A percentile compares a stretch with the other conserved stretches of the same genome.
phyloP scores from a whole-genome alignment of 2,329 filamentous ascomycete species.

The Periglandula ipomoeae region DNA sequence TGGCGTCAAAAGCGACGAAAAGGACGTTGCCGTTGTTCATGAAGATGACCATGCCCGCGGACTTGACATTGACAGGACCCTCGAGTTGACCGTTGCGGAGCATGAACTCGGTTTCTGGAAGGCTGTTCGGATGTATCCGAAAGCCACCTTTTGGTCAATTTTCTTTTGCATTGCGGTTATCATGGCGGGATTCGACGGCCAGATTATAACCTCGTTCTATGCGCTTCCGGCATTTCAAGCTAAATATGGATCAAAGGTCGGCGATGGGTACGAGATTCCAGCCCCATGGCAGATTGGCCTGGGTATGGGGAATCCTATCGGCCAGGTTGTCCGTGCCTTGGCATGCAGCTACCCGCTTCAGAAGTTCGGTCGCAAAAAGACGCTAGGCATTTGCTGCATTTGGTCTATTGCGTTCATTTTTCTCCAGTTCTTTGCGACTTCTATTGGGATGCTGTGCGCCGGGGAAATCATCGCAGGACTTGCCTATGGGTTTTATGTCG shows the following conservation, averaged over 20 bases:
- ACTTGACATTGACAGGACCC: slow-evolving; percentile 14
- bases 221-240: slow-evolving; percentile 23
- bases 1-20: no score
- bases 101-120: slow-evolving; percentile 22
- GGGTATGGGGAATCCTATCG: slow-evolving; percentile 33
- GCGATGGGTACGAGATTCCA: slow-evolving; percentile 30
- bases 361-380: slow-evolving; percentile 33
- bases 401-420: slow-evolving; percentile 46
- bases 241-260: slow-evolving; percentile 21
- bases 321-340: slow-evolving; percentile 36
- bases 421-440: slow-evolving; percentile 53
- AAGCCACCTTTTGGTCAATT: slow-evolving; percentile 21
- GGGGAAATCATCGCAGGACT: slow-evolving; percentile 53
- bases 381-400: slow-evolving; percentile 33
- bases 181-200: slow-evolving; percentile 25
- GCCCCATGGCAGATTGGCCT: slow-evolving; percentile 41
- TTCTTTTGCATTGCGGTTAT: slow-evolving; percentile 20
- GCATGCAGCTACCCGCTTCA: slow-evolving; percentile 22
- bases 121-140: slow-evolving; percentile 27
- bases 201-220: slow-evolving; percentile 30
- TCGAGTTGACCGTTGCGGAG: slow-evolving; percentile 14
- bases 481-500: slow-evolving; percentile 51
- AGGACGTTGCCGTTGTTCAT: no score
- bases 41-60: no score
- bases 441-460: slow-evolving; percentile 45